Base-by-base conservation (phyloP, 495 filamentous ascomycete genomes). In the Talaromyces stipitatus region DNA sequence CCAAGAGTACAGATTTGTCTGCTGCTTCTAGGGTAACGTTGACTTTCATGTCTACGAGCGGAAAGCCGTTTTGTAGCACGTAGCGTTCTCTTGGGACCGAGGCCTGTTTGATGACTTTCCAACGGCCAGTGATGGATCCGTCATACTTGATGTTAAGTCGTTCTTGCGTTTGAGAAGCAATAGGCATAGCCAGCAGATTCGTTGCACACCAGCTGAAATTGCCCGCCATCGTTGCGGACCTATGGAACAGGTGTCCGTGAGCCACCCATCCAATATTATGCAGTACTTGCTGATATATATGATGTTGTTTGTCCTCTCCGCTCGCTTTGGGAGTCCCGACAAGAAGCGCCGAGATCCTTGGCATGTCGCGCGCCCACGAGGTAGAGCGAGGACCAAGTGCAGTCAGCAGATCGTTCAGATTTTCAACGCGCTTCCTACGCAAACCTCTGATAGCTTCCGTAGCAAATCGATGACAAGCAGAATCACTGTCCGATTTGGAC, bases 311-410 rank as follows among this genome's bases (percentile, higher is more conserved):
- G 0, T 7, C 12, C 14, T n/a, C 14, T n/a, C n/a, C 20, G 2
- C 5, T n/a, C 23, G 23, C 22, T 28, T 18, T 26, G 9, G 32
- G 23, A 28, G 61, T 32, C 20, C 53, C 64, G 11, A 58, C 47
- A 32, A 66, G 24, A 9, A 64, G 58, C 23, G 55, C 62, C 16
- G 64, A 60, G 32, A 66, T 64, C 14, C 56, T 58, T n/a, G 61
- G 48, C 16, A 56, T 38, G 48, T 64, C 62, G 24, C 55, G 58
- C 10, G 62, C 59, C 60, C 62, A 66, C 46, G 64, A 66, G 14
- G 62, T 66, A 56, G 59, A 58, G 22, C 64, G 57, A n/a, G 60
- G 41, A 6, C 59, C 48, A 2, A 66, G 38, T 12, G 57, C 57
- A 22, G 45, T 54, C 16, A 64, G 48, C 29, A 66, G 57, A 14